Evolutionary conservation across 352 stramenopile genomes (phyloP), one percentile per base, ranked within the genome.

Genomic region (Globisporangium megalacanthum): DNA sequence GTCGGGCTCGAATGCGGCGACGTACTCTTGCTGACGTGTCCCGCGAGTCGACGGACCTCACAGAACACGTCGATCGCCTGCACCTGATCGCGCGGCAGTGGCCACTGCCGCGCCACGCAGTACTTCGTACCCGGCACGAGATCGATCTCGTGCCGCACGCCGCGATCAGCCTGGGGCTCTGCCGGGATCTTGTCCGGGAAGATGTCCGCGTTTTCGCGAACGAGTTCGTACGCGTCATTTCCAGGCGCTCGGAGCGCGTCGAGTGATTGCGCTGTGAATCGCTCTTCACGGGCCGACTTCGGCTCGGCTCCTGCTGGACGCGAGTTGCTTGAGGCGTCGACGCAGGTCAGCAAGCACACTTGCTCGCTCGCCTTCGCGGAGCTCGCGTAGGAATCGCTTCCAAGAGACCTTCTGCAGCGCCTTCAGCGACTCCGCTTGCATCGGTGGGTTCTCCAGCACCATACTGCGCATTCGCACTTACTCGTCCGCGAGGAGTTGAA

Each of bases 41-140:
- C 60, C 1, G 53, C 57, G 7, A 52, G 14, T 1, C 22, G 56
- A 13, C 49, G 56, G 11, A 14, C 46, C 10, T 57, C 54, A 50
- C 70, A 73, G 51, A 70, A 69, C 0, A 15, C 41, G 46, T 71
- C 54, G 11, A 76, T 69, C 1, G 47, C 54, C 6, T 65, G 29
- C 17, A 69, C 60, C 56, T 76, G 58, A 7, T 71, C 54, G 1
- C 56, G 52, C 1, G 68, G 65, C n/a, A 76, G 52, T 49, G 9
- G 51, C 36, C 1, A 61, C 44, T 46, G 65, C 25, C 22, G 54
- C 49, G 35, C 66, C 17, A 65, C 55, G n/a, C 63, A 72, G n/a
- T 70, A 78, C 49, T 78, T 73, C 9, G 60, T 55, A 0, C 64
- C 61, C 4, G 52, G 56, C 20, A 62, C 19, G 51, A 73, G 44